A percentile compares a stretch with the other conserved stretches of the same genome.
These are phyloP conservation scores for Rhytidhysteron rufulum DNA, from an alignment of 2,329 filamentous ascomycete genomes.

Conservation along the genomic window DNA sequence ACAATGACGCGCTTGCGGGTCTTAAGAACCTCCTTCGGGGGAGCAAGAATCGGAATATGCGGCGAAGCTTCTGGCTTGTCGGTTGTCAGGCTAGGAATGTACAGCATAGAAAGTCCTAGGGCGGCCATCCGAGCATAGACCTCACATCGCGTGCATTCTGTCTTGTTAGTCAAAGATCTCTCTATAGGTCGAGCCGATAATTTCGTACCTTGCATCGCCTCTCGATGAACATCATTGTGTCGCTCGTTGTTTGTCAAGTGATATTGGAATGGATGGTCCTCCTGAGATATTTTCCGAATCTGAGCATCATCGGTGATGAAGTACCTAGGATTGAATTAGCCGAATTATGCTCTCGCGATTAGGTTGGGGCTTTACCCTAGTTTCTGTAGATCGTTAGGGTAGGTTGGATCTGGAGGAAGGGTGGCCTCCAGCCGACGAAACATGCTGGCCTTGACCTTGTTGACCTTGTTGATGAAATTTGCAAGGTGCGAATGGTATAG, in stretches of 20 bases:
- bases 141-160: slow-evolving; percentile 61
- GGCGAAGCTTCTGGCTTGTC: slow-evolving; percentile 43
- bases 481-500: no score
- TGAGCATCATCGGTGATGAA: slow-evolving; percentile 74
- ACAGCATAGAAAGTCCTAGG: slow-evolving; percentile 57
- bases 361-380: no score
- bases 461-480: no score
- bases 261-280: slow-evolving; percentile 70
- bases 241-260: slow-evolving; percentile 70
- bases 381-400: slow-evolving; percentile 60
- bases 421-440: slow-evolving; percentile 67
- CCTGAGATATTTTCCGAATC: slow-evolving; percentile 65
- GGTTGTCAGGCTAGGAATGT: slow-evolving; percentile 56
- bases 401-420: slow-evolving; percentile 64
- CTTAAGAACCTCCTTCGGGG: slow-evolving; percentile 48
- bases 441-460: slow-evolving; percentile 50
- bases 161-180: background rate
- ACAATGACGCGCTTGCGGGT: slow-evolving; percentile 63
- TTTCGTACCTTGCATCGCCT: slow-evolving; percentile 56
- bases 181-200: no score
- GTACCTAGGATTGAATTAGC: no score
- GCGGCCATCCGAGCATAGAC: slow-evolving; percentile 59
- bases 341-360: no score
- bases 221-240: slow-evolving; percentile 69
- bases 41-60: slow-evolving; percentile 67